These are phyloP conservation scores for Clitopilus hobsonii DNA, from an alignment of 768 basidiomycete genomes.

Conservation along the genomic window DNA sequence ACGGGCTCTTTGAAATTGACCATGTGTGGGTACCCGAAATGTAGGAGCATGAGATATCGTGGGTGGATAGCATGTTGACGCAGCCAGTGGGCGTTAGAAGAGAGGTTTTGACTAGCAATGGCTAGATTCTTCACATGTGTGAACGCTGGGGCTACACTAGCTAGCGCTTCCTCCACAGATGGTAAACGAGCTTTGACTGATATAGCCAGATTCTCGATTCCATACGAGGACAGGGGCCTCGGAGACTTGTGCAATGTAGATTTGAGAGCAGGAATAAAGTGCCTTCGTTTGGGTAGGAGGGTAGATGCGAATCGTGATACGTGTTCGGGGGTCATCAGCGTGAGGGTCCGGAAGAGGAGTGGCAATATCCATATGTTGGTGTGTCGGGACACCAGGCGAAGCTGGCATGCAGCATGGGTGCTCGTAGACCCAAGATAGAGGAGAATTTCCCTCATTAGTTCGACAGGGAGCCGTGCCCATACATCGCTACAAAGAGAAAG, in stretches of 20 bases:
- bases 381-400: constrained; percentile 28
- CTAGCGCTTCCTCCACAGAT: constrained; percentile 27
- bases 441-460: constrained; percentile 28
- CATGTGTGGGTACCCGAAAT: constrained; percentile 26
- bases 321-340: constrained; percentile 21
- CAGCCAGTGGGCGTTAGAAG: constrained; percentile 30
- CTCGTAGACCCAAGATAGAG: constrained; percentile 20
- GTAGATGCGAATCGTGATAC: constrained; percentile 23
- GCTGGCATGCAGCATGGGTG: constrained; percentile 17
- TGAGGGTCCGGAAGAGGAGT: constrained; percentile 24
- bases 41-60: constrained; percentile 23
- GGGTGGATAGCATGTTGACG: constrained; percentile 26
- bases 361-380: constrained; percentile 31
- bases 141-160: constrained; percentile 26
- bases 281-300: constrained; percentile 23
- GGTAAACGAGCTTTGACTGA: constrained; percentile 25
- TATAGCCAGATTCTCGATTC: constrained; percentile 25
- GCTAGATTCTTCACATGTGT: constrained; percentile 23
- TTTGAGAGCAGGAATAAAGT: constrained; percentile 20
- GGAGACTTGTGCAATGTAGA: constrained; percentile 22
- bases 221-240: constrained; percentile 25
- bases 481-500: constrained; percentile 10
- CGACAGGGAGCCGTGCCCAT: constrained; percentile 27
- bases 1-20: constrained; percentile 30
- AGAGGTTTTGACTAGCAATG: constrained; percentile 27